A percentile compares a stretch with the other conserved stretches of the same genome.
Conservation (phyloP, 768 basidiomycete genomes). For the Termitomyces heimii region DNA sequence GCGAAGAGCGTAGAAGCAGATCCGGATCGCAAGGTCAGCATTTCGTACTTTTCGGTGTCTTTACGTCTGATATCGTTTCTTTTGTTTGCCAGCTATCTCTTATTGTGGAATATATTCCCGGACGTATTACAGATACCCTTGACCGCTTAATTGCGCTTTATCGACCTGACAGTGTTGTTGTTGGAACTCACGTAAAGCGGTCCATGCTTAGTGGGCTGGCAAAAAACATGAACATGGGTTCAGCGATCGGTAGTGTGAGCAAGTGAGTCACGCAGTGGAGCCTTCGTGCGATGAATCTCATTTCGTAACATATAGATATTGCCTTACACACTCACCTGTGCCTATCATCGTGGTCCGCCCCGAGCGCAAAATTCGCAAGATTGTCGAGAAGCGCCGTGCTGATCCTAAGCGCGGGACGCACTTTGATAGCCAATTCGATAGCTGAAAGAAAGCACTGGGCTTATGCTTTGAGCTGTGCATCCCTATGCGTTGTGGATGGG, state of each 20-base stretch:
- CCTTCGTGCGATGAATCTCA: not conserved
- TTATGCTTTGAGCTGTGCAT: not conserved
- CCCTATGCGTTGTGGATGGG: not conserved
- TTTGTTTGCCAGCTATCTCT: constrained; percentile 59
- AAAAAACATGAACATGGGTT: constrained; percentile 24
- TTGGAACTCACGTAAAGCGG: constrained; percentile 77
- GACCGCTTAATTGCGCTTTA: constrained; percentile 91
- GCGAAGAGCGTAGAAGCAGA: constrained; percentile 76
- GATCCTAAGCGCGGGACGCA: constrained; percentile 86
- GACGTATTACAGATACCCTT: constrained; percentile 82
- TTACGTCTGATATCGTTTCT: not conserved
- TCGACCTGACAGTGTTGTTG: constrained; percentile 87
- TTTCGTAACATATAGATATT: constrained; percentile 43
- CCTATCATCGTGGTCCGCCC: constrained; percentile 95
- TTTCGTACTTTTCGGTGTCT: not conserved
- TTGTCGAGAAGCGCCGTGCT: constrained; percentile 77
- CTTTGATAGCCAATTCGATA: constrained; percentile 39
- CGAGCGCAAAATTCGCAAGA: constrained; percentile 81
- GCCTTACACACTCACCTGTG: constrained; percentile 87
- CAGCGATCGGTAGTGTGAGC: constrained; percentile 47
- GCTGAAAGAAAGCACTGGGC: not conserved
- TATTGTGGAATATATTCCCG: constrained; percentile 92
- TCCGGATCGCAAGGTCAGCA: constrained; percentile 62
- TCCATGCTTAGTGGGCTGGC: constrained; percentile 32
- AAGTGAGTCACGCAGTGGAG: constrained; percentile 21